Evolutionary conservation across 1,139 yeast species (phyloP).

Genomic region (Nakaseomyces bracarensis): DNA sequence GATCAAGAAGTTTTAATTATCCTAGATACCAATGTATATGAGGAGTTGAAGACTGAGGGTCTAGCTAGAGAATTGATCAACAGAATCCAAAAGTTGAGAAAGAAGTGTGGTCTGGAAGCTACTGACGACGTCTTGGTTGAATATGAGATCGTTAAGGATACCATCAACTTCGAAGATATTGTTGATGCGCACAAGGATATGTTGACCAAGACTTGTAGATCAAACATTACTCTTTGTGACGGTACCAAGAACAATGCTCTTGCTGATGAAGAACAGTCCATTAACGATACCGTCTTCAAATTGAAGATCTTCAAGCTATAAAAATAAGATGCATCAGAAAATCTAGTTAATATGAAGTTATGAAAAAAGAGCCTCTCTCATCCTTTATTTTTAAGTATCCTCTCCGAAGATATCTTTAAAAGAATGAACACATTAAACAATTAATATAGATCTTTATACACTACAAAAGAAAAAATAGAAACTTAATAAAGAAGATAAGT

Average conservation of each 20-base stretch:
- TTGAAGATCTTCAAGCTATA: slow-evolving; percentile 61
- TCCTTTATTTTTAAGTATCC: no score
- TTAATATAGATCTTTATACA: no score
- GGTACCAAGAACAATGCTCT: slow-evolving; percentile 41
- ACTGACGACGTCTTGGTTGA: slow-evolving; percentile 92
- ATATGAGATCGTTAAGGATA: slow-evolving; percentile 62
- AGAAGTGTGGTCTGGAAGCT: slow-evolving; percentile 89
- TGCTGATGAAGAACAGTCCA: slow-evolving; percentile 84
- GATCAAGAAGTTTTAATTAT: slow-evolving; percentile 83
- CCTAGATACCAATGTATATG: slow-evolving; percentile 78
- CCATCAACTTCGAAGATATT: slow-evolving; percentile 58
- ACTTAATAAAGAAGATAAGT: no score
- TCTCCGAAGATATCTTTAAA: no score
- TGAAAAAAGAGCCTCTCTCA: no score
- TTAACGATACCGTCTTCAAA: slow-evolving; percentile 75
- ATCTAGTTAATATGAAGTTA: not conserved
- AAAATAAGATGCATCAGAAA: slow-evolving; percentile 3
- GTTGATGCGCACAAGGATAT: slow-evolving; percentile 57
- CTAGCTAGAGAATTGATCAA: slow-evolving; percentile 92
- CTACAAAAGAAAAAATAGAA: no score
- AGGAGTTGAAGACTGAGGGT: slow-evolving; percentile 88
- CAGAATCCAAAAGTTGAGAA: slow-evolving; percentile 95
- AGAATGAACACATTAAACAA: no score
- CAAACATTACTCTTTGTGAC: slow-evolving; percentile 34
- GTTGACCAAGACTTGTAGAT: slow-evolving; percentile 68